phyloP scores from a whole-genome alignment of 2,329 filamentous ascomycete genomes.

The Colletotrichum endophyticum region DNA sequence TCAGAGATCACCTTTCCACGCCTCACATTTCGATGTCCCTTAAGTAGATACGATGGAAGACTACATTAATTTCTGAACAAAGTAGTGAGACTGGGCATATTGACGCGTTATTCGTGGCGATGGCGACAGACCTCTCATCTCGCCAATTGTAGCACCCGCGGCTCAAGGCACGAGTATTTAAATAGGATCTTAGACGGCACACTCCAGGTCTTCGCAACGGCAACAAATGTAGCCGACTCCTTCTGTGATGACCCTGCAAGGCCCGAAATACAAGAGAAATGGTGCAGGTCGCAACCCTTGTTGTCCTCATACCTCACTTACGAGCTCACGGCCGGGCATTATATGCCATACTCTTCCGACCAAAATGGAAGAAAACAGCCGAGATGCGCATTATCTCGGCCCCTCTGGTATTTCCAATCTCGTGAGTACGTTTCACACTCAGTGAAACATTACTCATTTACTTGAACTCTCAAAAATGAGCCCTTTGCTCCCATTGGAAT shows the following conservation, averaged over 20 bases:
- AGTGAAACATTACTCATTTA: accelerated
- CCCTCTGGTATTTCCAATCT: neutral
- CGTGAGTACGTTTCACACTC: accelerated
- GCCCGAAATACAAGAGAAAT: neutral
- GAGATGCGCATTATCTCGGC: neutral
- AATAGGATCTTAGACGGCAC: neutral
- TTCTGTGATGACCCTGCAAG: neutral
- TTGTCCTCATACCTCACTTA: neutral
- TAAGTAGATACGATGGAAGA: too few relatives aligned
- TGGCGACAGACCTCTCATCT: neutral
- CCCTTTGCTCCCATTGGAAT: neutral
- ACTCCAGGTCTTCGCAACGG: neutral
- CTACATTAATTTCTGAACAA: neutral
- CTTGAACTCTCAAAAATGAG: neutral
- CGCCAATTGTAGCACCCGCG: neutral
- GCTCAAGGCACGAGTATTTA: neutral
- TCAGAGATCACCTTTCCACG: neutral
- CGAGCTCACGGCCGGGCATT: neutral
- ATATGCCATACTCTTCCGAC: neutral
- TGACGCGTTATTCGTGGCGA: neutral
- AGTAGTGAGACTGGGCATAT: neutral
- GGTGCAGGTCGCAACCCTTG: neutral
- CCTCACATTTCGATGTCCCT: neutral
- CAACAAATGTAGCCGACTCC: too few relatives aligned
- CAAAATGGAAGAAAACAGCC: neutral